Base-by-base conservation (phyloP, 768 basidiomycete species). In the Kwoniella sp. region DNA sequence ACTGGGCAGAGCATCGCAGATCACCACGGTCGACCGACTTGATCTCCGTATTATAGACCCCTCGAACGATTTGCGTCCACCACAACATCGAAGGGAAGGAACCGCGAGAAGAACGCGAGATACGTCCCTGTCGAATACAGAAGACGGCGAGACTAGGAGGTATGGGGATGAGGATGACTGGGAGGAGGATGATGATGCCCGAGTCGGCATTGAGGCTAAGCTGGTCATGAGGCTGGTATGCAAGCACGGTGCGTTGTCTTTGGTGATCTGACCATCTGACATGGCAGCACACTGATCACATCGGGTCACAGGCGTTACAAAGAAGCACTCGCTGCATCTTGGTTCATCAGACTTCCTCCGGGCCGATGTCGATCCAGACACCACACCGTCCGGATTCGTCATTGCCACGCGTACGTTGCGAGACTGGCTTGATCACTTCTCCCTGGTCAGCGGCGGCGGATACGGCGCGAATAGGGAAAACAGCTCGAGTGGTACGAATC, bases 401-500 rank as follows among this genome's bases (percentile, higher is more conserved):
- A 60, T 74, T 27, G 40, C 61, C 22, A 58, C 70, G 5, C 57
- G 62, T 10, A 62, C 65, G 3, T 54, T 74, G 15, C 59, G 63
- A 51, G 67, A 71, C 31, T 69, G 67, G 70, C 56, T 72, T 10
- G 69, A 74, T 17, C 70, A 74, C 51, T 74, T 74, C 39, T 49
- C 62, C 15, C 46, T 64, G 19, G 48, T 55, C 5, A 43, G 56
- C 10, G 20, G 40, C 12, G 37, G 49, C 15, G 34, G 12, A 5
- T 37, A 43, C 12, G 14, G 37, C 7, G n/a, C 47, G 5, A 48
- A 32, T 15, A n/a, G n/a, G n/a, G 44, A 28, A 29, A 31, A 42
- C 25, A 28, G 39, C 5, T 26, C 54, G 1, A 45, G 45, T 6
- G 57, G 44, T 19, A 44, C 32, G 22, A 64, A 62, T 53, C 67